phyloP scores from a whole-genome alignment of 169 alveolate species.

The Miamiensis avidus region DNA sequence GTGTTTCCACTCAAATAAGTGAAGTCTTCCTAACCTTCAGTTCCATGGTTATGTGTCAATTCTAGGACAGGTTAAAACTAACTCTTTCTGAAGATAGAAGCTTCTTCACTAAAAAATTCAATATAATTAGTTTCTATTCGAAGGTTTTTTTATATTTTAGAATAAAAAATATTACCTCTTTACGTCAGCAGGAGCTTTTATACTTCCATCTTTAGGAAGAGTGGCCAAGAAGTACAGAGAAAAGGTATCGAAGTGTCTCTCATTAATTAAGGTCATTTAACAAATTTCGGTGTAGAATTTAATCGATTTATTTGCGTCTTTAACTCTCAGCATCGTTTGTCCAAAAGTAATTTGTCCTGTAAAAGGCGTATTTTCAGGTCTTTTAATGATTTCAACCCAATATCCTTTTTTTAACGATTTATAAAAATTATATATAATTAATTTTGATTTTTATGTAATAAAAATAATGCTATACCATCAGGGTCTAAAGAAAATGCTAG shows the following conservation, averaged over 20 bases:
- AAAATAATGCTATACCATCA: too few species aligned
- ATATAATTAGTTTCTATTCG: too few species aligned
- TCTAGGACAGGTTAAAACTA: neutral
- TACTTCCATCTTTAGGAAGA: constrained; percentile 59
- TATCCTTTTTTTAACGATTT: too few species aligned
- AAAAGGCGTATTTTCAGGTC: constrained; percentile 36
- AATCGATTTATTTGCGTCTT: constrained; percentile 59
- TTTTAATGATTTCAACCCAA: constrained; percentile 69
- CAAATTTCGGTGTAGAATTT: constrained; percentile 55
- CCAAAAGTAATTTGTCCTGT: constrained; percentile 62
- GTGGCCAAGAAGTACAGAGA: constrained; percentile 74
- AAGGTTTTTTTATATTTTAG: too few species aligned
- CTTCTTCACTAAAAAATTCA: neutral
- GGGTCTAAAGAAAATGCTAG: constrained; percentile 79
- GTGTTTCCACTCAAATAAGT: constrained; percentile 71
- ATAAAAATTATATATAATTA: too few species aligned
- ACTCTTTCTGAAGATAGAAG: neutral
- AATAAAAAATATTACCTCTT: constrained; percentile 46
- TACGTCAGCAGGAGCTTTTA: constrained; percentile 47
- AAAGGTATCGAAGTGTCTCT: constrained; percentile 33
- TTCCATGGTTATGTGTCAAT: neutral
- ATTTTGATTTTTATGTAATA: too few species aligned
- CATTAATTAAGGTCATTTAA: constrained; percentile 56
- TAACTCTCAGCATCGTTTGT: constrained; percentile 77
- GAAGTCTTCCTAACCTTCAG: constrained; percentile 62